phyloP scores from a whole-genome alignment of 805 yeast genomes.

The Wickerhamiella vanderwaltii region DNA sequence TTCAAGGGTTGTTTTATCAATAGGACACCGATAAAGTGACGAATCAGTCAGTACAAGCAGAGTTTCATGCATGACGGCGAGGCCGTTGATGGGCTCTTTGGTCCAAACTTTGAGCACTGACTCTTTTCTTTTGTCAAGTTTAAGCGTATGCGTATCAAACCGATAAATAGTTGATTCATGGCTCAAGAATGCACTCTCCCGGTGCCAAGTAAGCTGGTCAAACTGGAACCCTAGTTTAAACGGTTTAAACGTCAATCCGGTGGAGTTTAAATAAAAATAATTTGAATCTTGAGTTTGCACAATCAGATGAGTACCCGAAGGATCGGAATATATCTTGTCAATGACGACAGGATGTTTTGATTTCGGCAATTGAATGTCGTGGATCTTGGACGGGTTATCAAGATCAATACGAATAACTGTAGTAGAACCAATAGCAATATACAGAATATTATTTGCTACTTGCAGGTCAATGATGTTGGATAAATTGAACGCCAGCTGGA shows the following conservation, averaged over 20 bases:
- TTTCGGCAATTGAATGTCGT: conserved; percentile 27
- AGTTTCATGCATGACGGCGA: conserved; percentile 3
- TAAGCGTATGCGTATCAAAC: conserved; percentile 4
- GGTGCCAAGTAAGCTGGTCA: neutral
- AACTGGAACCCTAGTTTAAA: conserved; percentile 3
- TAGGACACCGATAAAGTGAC: neutral
- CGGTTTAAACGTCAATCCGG: conserved; percentile 29
- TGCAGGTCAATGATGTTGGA: conserved; percentile 37
- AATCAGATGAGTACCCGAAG: conserved; percentile 40
- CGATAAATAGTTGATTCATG: neutral
- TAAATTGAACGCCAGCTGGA: conserved; percentile 42
- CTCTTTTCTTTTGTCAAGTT: neutral
- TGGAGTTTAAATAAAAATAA: conserved; percentile 38
- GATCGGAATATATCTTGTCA: conserved; percentile 36
- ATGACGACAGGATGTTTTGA: conserved; percentile 21
- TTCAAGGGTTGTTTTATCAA: neutral
- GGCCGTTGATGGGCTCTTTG: neutral
- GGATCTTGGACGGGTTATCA: conserved; percentile 50
- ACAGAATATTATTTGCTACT: conserved; percentile 44
- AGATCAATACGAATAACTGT: conserved; percentile 52
- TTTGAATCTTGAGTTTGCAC: conserved; percentile 37
- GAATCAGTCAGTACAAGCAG: neutral
- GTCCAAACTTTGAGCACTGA: neutral
- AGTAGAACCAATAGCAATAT: conserved; percentile 41
- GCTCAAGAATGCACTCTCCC: neutral